Percentiles rank a stretch among this genome's conserved stretches.
phyloP scores from a whole-genome alignment of 306 rosid species.

The Casuarina glauca region DNA sequence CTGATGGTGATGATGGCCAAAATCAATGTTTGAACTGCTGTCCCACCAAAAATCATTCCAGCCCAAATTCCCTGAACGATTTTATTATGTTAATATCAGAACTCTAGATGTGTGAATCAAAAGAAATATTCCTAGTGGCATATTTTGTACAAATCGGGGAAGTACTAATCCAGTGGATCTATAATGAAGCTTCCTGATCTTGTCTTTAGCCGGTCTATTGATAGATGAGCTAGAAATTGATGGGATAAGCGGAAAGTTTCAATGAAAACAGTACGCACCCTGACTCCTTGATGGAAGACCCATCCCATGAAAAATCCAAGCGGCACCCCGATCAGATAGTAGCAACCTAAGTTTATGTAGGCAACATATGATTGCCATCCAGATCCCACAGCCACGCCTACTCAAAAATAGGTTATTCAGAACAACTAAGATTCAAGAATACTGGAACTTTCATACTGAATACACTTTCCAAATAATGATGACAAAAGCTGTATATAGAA shows the following conservation, averaged over 20 bases:
- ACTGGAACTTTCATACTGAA: no score
- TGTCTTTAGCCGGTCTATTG: not conserved
- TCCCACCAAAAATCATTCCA: slow-evolving; percentile 70
- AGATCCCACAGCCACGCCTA: slow-evolving; percentile 90
- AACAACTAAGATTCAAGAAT: not conserved
- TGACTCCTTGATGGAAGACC: slow-evolving; percentile 64
- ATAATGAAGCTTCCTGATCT: not conserved
- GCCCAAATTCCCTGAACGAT: slow-evolving; percentile 63
- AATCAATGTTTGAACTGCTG: slow-evolving; percentile 58
- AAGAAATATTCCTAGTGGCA: no score
- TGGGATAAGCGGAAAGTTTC: no score
- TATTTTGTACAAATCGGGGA: no score
- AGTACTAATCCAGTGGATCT: no score
- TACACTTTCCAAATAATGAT: no score
- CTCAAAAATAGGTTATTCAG: not conserved
- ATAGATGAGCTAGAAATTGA: not conserved
- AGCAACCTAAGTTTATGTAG: slow-evolving; percentile 79
- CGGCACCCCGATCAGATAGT: slow-evolving; percentile 74
- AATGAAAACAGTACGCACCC: slow-evolving; percentile 37
- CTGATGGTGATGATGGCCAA: slow-evolving; percentile 44
- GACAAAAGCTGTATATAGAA: not conserved
- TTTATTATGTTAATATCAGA: not conserved
- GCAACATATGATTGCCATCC: slow-evolving; percentile 93
- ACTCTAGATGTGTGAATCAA: no score
- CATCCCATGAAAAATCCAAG: slow-evolving; percentile 73